A percentile compares a stretch with the other conserved stretches of the same genome.
Evolutionary conservation across 257 asterid species (phyloP).

Genomic region (Nicotiana paniculata): DNA sequence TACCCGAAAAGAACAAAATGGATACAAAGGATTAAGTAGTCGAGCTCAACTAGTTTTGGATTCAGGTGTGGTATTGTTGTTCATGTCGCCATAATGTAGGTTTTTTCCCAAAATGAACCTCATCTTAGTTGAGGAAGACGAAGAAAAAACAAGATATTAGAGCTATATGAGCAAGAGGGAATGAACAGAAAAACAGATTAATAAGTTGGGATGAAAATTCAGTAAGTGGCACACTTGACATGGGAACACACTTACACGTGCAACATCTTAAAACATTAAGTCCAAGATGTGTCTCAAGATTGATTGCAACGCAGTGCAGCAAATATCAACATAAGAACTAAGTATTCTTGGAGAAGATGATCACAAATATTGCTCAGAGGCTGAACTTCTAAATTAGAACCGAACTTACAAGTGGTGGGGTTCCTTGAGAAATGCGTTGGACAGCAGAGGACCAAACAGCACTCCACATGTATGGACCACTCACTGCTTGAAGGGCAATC

Average conservation of each 20-base stretch:
- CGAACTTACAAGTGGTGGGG: conserved; percentile 93
- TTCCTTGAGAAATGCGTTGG: conserved; percentile 95
- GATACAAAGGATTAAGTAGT: too few relatives aligned
- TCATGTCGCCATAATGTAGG: not conserved
- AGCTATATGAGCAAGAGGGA: conserved; percentile 5
- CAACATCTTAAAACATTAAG: not conserved
- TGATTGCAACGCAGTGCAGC: not conserved
- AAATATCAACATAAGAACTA: not conserved
- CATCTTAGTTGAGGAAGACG: not conserved
- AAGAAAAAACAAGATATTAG: not conserved
- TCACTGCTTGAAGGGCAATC: conserved; percentile 83
- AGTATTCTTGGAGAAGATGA: not conserved
- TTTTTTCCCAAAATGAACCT: not conserved
- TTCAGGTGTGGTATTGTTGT: too few relatives aligned
- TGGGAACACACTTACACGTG: not conserved
- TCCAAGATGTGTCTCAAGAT: not conserved
- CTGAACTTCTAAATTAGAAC: not conserved
- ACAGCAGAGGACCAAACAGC: conserved; percentile 84
- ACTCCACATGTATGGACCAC: conserved; percentile 94
- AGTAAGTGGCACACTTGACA: not conserved
- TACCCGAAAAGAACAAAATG: too few relatives aligned
- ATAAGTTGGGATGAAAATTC: not conserved
- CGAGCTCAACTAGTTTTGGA: too few relatives aligned
- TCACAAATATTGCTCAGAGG: not conserved
- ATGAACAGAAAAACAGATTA: not conserved